Conservation (phyloP, 306 rosid genomes). For the Amphicarpaea edgeworthii region DNA sequence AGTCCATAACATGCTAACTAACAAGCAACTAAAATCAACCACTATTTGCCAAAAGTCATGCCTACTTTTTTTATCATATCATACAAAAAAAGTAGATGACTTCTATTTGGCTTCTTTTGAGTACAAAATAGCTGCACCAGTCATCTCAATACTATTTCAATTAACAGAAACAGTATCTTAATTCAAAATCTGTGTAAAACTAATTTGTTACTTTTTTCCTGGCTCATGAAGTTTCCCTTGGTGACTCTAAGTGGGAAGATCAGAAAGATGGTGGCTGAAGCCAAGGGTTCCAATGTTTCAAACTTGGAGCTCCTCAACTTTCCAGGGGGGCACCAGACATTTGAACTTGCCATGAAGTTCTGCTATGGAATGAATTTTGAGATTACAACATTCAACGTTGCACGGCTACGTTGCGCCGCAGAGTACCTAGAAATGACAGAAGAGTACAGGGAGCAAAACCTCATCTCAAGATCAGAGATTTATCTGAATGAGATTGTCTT, state of each 20-base stretch:
- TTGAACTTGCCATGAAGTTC: constrained; percentile 88
- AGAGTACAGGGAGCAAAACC: constrained; percentile 78
- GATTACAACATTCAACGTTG: constrained; percentile 76
- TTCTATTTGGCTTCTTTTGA: constrained; percentile 16
- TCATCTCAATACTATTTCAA: constrained; percentile 27
- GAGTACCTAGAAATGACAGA: constrained; percentile 87
- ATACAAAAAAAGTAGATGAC: constrained; percentile 19
- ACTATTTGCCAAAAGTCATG: constrained; percentile 1
- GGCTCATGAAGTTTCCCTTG: constrained; percentile 75
- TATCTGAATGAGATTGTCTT: constrained; percentile 74
- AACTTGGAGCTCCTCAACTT: constrained; percentile 73
- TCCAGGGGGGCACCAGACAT: constrained; percentile 82
- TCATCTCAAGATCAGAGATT: constrained; percentile 60
- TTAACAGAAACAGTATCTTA: constrained; percentile 23
- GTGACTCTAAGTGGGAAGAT: constrained; percentile 88
- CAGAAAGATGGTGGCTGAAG: constrained; percentile 80
- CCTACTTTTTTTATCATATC: constrained; percentile 25
- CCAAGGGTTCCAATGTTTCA: constrained; percentile 58
- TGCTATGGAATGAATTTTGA: constrained; percentile 90
- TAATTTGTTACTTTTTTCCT: constrained; percentile 33
- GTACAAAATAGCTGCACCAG: constrained; percentile 19
- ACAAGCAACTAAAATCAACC: constrained; percentile 24
- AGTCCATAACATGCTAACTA: constrained; percentile 31
- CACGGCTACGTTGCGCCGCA: constrained; percentile 75
- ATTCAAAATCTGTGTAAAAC: constrained; percentile 27